phyloP scores from a whole-genome alignment of 768 basidiomycete genomes.

The Leccinum barrowsii region DNA sequence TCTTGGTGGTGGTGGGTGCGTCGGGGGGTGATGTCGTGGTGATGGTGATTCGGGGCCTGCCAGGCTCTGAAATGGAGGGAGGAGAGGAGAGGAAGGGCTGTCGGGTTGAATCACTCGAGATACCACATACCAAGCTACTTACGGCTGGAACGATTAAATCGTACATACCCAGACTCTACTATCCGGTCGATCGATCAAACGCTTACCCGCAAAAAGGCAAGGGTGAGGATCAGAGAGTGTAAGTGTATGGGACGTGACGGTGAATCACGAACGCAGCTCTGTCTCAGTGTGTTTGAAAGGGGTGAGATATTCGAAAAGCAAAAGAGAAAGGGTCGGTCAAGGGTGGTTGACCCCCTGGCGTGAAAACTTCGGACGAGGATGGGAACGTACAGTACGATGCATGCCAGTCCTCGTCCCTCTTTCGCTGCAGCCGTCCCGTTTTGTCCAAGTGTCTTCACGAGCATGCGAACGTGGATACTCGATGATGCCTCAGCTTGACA shows the following conservation, averaged over 20 bases:
- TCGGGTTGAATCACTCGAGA: background rate
- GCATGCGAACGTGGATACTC: background rate
- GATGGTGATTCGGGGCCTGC: background rate
- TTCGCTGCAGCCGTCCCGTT: background rate
- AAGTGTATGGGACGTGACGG: background rate
- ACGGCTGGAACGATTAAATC: background rate
- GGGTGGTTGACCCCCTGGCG: background rate
- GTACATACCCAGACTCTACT: background rate
- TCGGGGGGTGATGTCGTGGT: background rate
- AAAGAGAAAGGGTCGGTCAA: background rate
- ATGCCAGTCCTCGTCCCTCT: background rate
- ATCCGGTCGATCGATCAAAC: background rate
- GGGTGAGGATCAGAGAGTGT: background rate
- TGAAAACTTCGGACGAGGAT: background rate
- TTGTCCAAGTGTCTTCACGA: background rate
- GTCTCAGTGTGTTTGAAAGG: background rate
- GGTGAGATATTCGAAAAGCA: background rate
- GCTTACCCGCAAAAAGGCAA: background rate
- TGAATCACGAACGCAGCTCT: background rate
- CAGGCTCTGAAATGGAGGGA: too few relatives aligned
- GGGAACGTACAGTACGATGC: background rate
- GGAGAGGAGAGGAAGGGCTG: too few relatives aligned
- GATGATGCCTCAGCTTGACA: background rate
- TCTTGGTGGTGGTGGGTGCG: background rate
- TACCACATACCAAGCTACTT: background rate